These are phyloP conservation scores for Taphrina betulina DNA, from an alignment of 1,139 yeast species.

Conservation along the genomic window DNA sequence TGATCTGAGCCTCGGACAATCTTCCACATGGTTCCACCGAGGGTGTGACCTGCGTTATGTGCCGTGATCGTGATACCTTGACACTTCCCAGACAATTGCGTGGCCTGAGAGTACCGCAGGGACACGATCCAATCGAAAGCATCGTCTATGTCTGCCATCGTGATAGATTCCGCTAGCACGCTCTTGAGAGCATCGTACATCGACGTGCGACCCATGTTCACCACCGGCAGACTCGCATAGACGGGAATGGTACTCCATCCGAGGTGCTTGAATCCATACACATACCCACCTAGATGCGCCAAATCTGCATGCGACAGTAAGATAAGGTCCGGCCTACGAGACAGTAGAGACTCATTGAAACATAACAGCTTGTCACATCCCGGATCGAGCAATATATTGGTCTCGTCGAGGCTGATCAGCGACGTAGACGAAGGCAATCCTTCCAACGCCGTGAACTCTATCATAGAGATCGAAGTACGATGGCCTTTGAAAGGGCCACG, in stretches of 20 bases:
- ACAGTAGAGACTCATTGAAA: conserved; percentile 7
- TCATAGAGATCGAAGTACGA: too few relatives aligned
- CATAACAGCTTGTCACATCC: conserved; percentile 33
- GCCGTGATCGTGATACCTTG: conserved; percentile 71
- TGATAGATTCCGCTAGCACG: conserved; percentile 55
- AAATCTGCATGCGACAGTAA: conserved; percentile 82
- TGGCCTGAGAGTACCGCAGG: conserved; percentile 76
- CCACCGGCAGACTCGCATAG: conserved; percentile 84
- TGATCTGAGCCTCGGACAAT: conserved; percentile 72
- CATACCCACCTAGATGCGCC: conserved; percentile 78
- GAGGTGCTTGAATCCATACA: conserved; percentile 60
- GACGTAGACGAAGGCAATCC: conserved; percentile 21
- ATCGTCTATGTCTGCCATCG: conserved; percentile 72
- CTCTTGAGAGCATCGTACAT: conserved; percentile 79
- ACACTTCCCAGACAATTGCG: conserved; percentile 49
- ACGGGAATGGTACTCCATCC: conserved; percentile 68
- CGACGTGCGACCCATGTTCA: conserved; percentile 79
- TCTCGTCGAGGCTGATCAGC: conserved; percentile 31
- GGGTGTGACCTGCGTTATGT: conserved; percentile 84
- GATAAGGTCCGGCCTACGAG: conserved; percentile 53
- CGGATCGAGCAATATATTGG: conserved; percentile 34
- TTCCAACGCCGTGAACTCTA: conserved; percentile 15
- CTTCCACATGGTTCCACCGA: conserved; percentile 92
- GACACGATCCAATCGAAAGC: conserved; percentile 69
- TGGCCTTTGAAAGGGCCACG: too few relatives aligned